Evolutionary conservation across 2,329 filamentous ascomycete genomes (phyloP).

Genomic region (Fusarium scirpi): DNA sequence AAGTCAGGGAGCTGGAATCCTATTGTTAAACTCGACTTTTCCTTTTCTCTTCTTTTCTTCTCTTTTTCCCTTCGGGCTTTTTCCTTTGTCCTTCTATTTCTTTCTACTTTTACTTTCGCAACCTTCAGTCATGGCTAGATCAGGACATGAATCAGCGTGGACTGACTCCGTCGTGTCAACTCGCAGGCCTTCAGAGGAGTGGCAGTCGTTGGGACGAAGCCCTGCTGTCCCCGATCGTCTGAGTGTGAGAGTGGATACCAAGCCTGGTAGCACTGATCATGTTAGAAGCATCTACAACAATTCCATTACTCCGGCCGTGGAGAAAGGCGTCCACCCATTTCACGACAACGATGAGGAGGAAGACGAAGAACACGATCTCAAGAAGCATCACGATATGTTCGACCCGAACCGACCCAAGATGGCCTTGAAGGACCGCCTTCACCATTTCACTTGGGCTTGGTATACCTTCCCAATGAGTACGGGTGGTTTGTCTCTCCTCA

Average conservation of each 20-base stretch:
- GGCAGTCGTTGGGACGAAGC: neutral
- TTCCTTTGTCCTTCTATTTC: neutral
- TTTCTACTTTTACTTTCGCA: neutral
- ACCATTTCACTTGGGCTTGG: slow-evolving; percentile 8
- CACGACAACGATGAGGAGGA: neutral
- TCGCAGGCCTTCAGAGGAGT: neutral
- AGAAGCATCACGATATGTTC: slow-evolving; percentile 4
- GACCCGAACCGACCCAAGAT: slow-evolving; percentile 15
- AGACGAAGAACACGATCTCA: neutral
- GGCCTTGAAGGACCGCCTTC: slow-evolving; percentile 1
- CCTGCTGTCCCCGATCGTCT: neutral
- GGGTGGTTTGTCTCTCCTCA: neutral
- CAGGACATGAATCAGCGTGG: neutral
- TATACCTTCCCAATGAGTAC: slow-evolving; percentile 1
- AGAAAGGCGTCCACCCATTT: neutral
- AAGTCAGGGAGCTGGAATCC: slow-evolving; percentile 15
- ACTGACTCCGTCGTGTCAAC: slow-evolving; percentile 12
- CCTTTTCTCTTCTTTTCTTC: neutral
- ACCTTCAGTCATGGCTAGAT: neutral
- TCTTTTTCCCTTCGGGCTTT: neutral
- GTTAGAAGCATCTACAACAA: neutral
- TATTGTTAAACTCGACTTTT: slow-evolving; percentile 3
- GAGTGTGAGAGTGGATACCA: neutral
- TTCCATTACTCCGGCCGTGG: slow-evolving; percentile 4
- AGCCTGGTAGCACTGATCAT: neutral